Evolutionary conservation across 768 basidiomycete species (phyloP), one percentile per base, ranked within the genome.

Genomic region (Solioccasus polychromus): DNA sequence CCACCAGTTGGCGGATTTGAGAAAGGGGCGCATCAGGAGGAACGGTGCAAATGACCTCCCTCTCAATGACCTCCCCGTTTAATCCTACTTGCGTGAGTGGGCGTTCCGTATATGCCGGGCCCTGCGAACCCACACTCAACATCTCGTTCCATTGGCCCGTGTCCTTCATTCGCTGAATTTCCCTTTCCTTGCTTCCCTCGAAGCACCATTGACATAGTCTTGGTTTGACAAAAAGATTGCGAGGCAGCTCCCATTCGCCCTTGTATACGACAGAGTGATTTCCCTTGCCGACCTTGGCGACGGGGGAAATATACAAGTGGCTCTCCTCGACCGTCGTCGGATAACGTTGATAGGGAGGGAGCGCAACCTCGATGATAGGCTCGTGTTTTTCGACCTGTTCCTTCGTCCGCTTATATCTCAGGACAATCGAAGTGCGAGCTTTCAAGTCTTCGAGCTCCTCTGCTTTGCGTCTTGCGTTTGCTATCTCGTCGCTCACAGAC

Each of bases 181-280:
- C 59, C 38, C 55, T 52, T 11, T 54, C 36, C 19, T 62, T 48
- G 12, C 69, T 66, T 4, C 65, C 62, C 11, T 57, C 26, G 22
- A 75, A 62, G 37, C 79, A 80, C 7, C 44, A 7, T 0, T 37
- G 24, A 58, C 78, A 80, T 2, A 78, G 18, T 0, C 54, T 48
- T 2, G 66, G 62, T 3, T 57, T 61, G 6, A 63, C 39, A 5
- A 78, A 60, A 6, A 72, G 15, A 15, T 66, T 59, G 1, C 72
- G 69, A 2, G 81, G 80, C 2, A 83, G 53, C 31, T 78, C 77
- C 68, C 74, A 74, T 43, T 78, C 75, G 6, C 71, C 77, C 31
- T 66, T 55, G 52, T 77, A 76, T 0, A 79, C 77, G 26, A 61
- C 36, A 0, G 82, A 83, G 53, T 84, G 82, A 52, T 78, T 53